Conservation (phyloP, 75 land plant genomes). For the Larix kaempferi region DNA sequence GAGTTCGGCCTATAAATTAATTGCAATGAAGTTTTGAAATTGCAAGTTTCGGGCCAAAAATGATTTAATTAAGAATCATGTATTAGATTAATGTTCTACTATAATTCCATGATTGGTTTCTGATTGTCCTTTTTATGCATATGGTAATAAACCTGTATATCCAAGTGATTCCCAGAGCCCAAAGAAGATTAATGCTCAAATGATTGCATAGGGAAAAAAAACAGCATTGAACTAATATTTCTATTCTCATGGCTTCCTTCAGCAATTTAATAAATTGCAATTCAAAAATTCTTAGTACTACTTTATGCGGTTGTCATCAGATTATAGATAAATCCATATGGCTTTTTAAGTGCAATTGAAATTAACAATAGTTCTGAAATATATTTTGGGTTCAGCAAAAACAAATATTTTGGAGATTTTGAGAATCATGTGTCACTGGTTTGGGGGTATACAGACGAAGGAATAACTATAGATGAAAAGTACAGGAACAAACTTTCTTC, state of each 20-base stretch:
- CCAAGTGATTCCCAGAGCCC: background rate
- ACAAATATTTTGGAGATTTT: background rate
- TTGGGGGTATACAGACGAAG: background rate
- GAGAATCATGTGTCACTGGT: background rate
- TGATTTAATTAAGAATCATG: too few species aligned
- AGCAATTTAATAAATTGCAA: background rate
- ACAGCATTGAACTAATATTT: background rate
- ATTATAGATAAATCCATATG: background rate
- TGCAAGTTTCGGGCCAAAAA: too few species aligned
- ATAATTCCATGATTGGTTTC: background rate
- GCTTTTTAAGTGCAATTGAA: background rate
- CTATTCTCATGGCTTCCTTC: background rate
- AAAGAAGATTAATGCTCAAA: constrained; percentile 1
- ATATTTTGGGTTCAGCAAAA: background rate
- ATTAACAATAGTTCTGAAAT: background rate
- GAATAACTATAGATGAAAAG: background rate
- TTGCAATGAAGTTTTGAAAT: too few species aligned
- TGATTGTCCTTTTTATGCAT: background rate
- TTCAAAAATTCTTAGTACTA: background rate
- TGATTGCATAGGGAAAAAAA: background rate
- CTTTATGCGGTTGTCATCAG: background rate
- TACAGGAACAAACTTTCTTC: background rate
- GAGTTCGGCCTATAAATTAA: too few species aligned
- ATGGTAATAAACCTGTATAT: background rate
- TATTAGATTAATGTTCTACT: too few species aligned